Conservation (phyloP, 352 stramenopile genomes). For the Pelagophyceae sp. region DNA sequence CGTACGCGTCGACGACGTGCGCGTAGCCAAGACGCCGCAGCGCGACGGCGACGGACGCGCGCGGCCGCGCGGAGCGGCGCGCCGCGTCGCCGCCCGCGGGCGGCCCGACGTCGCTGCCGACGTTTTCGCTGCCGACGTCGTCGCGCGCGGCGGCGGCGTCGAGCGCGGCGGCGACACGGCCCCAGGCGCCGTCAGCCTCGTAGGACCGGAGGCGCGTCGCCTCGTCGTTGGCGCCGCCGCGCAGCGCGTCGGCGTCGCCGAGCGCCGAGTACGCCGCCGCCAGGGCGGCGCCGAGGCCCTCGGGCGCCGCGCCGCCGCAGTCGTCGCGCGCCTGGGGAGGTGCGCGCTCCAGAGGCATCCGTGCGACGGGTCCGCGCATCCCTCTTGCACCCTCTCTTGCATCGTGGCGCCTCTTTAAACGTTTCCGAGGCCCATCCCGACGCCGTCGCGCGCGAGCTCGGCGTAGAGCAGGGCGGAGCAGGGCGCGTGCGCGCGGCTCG, state of each 20-base stretch:
- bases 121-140: not conserved
- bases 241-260: not conserved
- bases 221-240: not conserved
- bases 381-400: too few relatives aligned
- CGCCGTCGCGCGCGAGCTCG: not conserved
- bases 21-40: not conserved
- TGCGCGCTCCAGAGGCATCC: not conserved
- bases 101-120: not conserved
- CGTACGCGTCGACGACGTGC: constrained; percentile 10
- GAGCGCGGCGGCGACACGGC: not conserved
- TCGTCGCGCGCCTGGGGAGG: not conserved
- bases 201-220: not conserved
- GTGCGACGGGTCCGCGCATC: too few relatives aligned
- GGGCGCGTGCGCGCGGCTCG: not conserved
- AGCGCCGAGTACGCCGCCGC: not conserved
- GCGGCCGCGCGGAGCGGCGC: not conserved
- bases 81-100: too few relatives aligned
- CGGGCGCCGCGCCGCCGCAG: too few relatives aligned
- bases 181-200: not conserved
- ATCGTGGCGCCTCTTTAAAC: too few relatives aligned
- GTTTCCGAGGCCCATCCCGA: not conserved
- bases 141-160: not conserved
- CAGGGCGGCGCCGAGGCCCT: not conserved
- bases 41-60: not conserved
- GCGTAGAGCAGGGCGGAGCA: not conserved